Base-by-base conservation (phyloP, 176 grass and related monocot species). In the Melocanna baccifera region DNA sequence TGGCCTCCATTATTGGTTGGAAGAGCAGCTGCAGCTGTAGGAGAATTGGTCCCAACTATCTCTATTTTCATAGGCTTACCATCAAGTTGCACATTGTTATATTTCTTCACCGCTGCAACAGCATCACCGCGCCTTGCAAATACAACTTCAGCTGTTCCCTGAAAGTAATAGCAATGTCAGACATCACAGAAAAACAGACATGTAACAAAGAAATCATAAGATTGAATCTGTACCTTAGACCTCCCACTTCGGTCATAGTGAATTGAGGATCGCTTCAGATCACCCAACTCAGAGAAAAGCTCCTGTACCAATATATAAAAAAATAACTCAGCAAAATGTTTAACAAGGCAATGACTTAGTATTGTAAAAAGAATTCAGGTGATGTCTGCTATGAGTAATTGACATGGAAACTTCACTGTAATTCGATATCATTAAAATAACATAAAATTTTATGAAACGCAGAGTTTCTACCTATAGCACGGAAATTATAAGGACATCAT, bases 1-100 rank as follows among this genome's bases (percentile, higher is more conserved):
- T 75, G 76, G 52, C 58, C 78, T n/a, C 85, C 93, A 18, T 85
- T 91, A 48, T 78, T 85, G 29, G 57, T 50, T 40, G 82, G 91
- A 81, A 84, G 73, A 66, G 83, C 85, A 80, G 83, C 69, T 66
- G 90, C 73, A 48, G 90, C 83, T 50, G 83, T 85, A 53, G 97
- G 85, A 69, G 89, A 85, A 86, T 96, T 96, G 41, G 91, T 94
- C 83, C 89, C 90, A n/a, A 99, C 80, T 53, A 99, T 86, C 69
- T 99, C 93, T 76, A 99, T 96, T 82, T 96, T 91, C 97, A 99
- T 99, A 23, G 91, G 93, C 82, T 99, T 99, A 23, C 97, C 93
- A 94, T 99, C 97, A 77, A 99, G 97, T 80, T 94, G 89, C 61
- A 99, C 96, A 68, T 96, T 94, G 81, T 96, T 92, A 92, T 99